These are phyloP conservation scores for Fusarium solani-melongenae DNA, from an alignment of 2,329 filamentous ascomycete species.

Conservation along the genomic window DNA sequence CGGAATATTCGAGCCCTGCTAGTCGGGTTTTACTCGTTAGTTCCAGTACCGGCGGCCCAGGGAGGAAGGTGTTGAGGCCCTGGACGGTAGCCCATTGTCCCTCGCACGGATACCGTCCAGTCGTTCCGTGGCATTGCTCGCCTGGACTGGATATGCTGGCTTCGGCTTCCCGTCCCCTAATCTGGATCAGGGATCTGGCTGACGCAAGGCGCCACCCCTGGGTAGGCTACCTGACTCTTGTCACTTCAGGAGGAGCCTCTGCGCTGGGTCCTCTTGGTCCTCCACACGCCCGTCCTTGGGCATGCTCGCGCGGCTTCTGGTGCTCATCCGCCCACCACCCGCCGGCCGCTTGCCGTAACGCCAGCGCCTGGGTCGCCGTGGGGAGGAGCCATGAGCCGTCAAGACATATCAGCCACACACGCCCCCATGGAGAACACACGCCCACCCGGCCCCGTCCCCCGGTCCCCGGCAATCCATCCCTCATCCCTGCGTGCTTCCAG, in stretches of 20 bases:
- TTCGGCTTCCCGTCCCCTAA: slow-evolving; percentile 36
- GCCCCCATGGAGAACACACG: slow-evolving; percentile 26
- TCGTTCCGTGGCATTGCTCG: slow-evolving; percentile 6
- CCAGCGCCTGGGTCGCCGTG: slow-evolving; percentile 21
- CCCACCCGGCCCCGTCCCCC: slow-evolving; percentile 41
- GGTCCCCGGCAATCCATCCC: slow-evolving; percentile 37
- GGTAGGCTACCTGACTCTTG: slow-evolving; percentile 38
- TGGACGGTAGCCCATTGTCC: slow-evolving; percentile 3
- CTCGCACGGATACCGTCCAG: slow-evolving; percentile 16
- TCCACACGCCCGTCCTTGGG: slow-evolving; percentile 24
- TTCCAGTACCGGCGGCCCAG: slow-evolving; percentile 16
- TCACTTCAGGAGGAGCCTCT: slow-evolving; percentile 13
- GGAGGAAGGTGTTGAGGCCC: slow-evolving; percentile 30
- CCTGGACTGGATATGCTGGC: slow-evolving; percentile 16
- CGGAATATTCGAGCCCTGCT: slow-evolving; percentile 14
- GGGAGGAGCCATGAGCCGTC: slow-evolving; percentile 34
- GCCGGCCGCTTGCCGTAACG: slow-evolving; percentile 28
- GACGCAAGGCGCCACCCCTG: slow-evolving; percentile 37
- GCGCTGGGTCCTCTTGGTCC: slow-evolving; percentile 9
- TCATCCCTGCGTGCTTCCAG: slow-evolving; percentile 31
- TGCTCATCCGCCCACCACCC: slow-evolving; percentile 38
- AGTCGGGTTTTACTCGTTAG: slow-evolving; percentile 20
- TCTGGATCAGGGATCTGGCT: slow-evolving; percentile 43
- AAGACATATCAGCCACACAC: slow-evolving; percentile 36
- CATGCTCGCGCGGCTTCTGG: slow-evolving; percentile 35